Evolutionary conservation across 116 monocot species (phyloP).

Genomic region (Thalassia testudinum): DNA sequence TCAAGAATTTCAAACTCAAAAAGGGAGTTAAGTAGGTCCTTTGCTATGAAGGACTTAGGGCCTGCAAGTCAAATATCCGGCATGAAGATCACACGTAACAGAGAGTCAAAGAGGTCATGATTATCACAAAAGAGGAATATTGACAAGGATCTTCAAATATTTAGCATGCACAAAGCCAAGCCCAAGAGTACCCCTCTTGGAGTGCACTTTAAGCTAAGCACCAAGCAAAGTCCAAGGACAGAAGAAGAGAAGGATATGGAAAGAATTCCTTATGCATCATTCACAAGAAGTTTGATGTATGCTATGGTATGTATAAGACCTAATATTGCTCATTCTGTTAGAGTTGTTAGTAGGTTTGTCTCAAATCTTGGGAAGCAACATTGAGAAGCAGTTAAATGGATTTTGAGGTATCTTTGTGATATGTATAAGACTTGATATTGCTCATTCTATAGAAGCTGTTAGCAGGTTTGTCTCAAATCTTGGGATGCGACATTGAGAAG

Average conservation of each 20-base stretch:
- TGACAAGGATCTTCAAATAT: neutral
- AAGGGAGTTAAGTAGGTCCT: neutral
- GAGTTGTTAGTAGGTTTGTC: too few relatives aligned
- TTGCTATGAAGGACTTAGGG: neutral
- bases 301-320: neutral
- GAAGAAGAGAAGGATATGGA: constrained; percentile 2
- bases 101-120: neutral
- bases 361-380: too few relatives aligned
- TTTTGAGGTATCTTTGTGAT: too few relatives aligned
- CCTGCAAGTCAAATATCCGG: neutral
- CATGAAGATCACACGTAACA: neutral
- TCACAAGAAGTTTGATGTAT: neutral
- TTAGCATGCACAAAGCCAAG: neutral
- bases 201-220: neutral
- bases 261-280: neutral
- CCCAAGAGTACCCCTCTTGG: neutral
- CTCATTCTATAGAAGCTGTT: too few relatives aligned
- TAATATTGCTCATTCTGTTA: neutral
- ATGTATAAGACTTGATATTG: too few relatives aligned
- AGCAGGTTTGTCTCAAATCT: too few relatives aligned
- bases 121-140: constrained; percentile 1
- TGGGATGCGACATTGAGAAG: too few relatives aligned
- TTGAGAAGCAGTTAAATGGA: too few relatives aligned
- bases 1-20: neutral
- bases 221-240: neutral